Conservation (phyloP, 2,329 filamentous ascomycete species). For the Trichoderma afroharzianum region DNA sequence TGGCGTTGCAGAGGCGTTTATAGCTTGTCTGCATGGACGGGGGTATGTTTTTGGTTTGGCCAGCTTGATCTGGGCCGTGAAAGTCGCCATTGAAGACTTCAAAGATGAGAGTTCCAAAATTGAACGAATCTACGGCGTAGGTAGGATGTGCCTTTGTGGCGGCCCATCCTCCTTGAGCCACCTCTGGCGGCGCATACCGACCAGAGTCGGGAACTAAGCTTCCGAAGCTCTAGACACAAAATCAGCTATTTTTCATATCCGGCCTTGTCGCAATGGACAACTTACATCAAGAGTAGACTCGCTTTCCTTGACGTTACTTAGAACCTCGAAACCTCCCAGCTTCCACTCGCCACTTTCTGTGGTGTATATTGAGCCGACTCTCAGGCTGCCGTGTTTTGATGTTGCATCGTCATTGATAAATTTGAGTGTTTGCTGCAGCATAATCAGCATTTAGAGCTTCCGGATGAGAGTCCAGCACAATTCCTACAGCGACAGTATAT, state of each 20-base stretch:
- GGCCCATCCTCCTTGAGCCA: slow-evolving; percentile 87
- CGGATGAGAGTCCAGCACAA: no score
- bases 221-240: slow-evolving; percentile 66
- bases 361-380: slow-evolving; percentile 83
- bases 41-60: slow-evolving; percentile 82
- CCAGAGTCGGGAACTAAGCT: slow-evolving; percentile 81
- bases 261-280: not conserved
- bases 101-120: slow-evolving; percentile 77
- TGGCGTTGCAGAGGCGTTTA: slow-evolving; percentile 81
- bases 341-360: slow-evolving; percentile 99
- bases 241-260: not conserved
- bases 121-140: slow-evolving; percentile 81
- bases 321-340: slow-evolving; percentile 84
- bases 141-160: slow-evolving; percentile 78
- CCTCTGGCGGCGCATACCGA: slow-evolving; percentile 82
- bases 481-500: slow-evolving; percentile 71
- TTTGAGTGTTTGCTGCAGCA: slow-evolving; percentile 74
- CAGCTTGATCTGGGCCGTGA: slow-evolving; percentile 70
- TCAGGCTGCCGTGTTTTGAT: slow-evolving; percentile 84
- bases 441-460: slow-evolving; percentile 21
- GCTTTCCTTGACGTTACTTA: slow-evolving; percentile 95
- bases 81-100: slow-evolving; percentile 91
- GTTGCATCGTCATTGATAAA: slow-evolving; percentile 94
- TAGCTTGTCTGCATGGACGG: slow-evolving; percentile 87
- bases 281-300: slow-evolving; percentile 83